Evolutionary conservation across 140 eudicot genomes (phyloP), one percentile per base, ranked within the genome.

Genomic region (Flaveria floridana): DNA sequence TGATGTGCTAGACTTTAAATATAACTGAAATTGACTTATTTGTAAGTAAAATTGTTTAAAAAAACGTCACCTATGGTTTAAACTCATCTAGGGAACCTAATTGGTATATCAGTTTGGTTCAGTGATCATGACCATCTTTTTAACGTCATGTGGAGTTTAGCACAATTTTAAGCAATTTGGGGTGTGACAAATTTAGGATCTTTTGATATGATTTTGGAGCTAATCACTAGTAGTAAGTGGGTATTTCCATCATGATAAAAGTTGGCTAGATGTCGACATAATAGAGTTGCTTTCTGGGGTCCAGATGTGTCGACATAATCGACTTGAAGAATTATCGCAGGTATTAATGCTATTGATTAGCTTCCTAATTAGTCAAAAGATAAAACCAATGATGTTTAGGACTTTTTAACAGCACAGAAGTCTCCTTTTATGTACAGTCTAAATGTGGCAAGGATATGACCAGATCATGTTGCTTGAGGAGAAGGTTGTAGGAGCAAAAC

Each of bases 221-320:
- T 78, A 71, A 63, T 59, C 73, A 10, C 37, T 47, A 50, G 19
- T 56, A 47, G 55, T 52, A 72, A 4, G 52, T 73, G 83, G 83
- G 69, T 65, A 65, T 53, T 53, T 37, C 12, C 13, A 61, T 79
- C 70, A 79, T 65, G 64, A 18, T 26, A 73, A 3, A 68, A 74
- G 66, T 80, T 68, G 76, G 71, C 58, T 69, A 68, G 67, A 74
- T 59, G 48, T 57, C 55, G 15, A 46, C 75, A 34, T 55, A 18
- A 34, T 55, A 18, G 39, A 53, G 83, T 79, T 30, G 83, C 83
- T 79, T 79, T 67, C 48, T 46, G 72, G 68, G 80, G 83, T 73
- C 83, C 83, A 73, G 4, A 41, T 64, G n/a, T 10, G 15, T n/a
- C 64, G n/a, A 80, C 74, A 76, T 66, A 73, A 73, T 73, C 79